phyloP scores from a whole-genome alignment of 768 basidiomycete species.

The Phaffia australis region DNA sequence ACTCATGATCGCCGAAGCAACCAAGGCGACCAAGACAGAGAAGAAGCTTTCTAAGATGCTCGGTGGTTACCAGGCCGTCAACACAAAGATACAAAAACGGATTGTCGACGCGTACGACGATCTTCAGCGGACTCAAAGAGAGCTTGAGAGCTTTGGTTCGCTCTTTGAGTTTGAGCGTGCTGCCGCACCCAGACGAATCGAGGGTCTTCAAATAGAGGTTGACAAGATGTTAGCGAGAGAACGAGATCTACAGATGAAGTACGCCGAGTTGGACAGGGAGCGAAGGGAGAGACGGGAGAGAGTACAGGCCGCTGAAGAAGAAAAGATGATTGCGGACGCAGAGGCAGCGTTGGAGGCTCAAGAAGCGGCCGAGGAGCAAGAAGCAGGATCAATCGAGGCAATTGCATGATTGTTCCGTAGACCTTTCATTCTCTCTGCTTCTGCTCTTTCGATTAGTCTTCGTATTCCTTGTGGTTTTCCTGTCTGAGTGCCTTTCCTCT shows the following conservation, averaged over 20 bases:
- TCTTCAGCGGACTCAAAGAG: constrained; percentile 54
- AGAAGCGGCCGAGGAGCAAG: constrained; percentile 23
- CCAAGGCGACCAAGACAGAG: constrained; percentile 70
- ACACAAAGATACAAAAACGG: constrained; percentile 46
- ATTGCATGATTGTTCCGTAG: too few relatives aligned
- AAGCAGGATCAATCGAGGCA: neutral
- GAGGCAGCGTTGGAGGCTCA: constrained; percentile 37
- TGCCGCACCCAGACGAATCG: constrained; percentile 65
- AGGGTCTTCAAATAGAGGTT: constrained; percentile 76
- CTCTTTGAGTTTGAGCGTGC: constrained; percentile 62
- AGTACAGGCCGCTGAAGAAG: constrained; percentile 54
- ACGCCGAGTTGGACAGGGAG: constrained; percentile 70
- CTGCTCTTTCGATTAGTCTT: too few relatives aligned
- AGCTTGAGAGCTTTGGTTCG: constrained; percentile 66
- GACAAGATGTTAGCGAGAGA: constrained; percentile 67
- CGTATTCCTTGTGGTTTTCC: too few relatives aligned
- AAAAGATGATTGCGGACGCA: constrained; percentile 39
- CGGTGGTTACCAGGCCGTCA: constrained; percentile 81
- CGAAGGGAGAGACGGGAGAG: constrained; percentile 32
- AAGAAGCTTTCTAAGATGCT: constrained; percentile 78
- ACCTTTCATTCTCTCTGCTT: too few relatives aligned
- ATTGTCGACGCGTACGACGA: constrained; percentile 46
- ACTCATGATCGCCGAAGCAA: constrained; percentile 66
- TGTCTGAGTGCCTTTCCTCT: too few relatives aligned
- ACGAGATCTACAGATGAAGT: constrained; percentile 62